A percentile compares a stretch with the other conserved stretches of the same genome.
Conservation (phyloP, 2,329 filamentous ascomycete species). For the Dryadomyces quercivorus region DNA sequence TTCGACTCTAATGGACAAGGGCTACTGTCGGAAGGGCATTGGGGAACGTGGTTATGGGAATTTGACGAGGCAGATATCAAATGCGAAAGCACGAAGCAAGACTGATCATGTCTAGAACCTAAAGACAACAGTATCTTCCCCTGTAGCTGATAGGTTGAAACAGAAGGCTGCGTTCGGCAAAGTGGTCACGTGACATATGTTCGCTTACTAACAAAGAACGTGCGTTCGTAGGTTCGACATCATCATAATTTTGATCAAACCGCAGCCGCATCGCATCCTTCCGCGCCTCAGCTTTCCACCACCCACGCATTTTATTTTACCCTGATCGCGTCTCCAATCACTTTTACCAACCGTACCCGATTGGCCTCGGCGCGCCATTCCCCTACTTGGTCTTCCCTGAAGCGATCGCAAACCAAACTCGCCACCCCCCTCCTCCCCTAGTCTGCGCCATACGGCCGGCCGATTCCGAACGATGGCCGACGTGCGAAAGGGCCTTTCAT, state of each 20-base stretch:
- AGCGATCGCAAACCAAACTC: too few species aligned
- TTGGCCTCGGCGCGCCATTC: neutral
- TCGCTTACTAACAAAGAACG: neutral
- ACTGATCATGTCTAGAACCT: too few species aligned
- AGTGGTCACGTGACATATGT: neutral
- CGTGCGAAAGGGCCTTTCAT: conserved; percentile 17
- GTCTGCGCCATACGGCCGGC: neutral
- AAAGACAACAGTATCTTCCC: too few species aligned
- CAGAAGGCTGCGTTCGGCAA: too few species aligned
- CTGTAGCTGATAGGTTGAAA: too few species aligned
- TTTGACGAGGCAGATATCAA: neutral
- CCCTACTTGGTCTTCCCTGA: too few species aligned
- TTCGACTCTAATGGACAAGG: neutral
- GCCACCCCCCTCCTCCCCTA: neutral
- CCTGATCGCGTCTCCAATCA: neutral
- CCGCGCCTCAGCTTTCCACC: neutral
- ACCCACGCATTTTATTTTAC: neutral
- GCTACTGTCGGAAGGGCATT: neutral
- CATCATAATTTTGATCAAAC: neutral
- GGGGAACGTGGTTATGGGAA: neutral
- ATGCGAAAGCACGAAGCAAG: too few species aligned
- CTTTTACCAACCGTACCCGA: neutral
- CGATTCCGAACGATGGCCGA: conserved; percentile 15
- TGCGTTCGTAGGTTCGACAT: neutral
- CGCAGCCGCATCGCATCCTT: neutral